phyloP scores from a whole-genome alignment of 2,329 filamentous ascomycete genomes.

The Clarireedia homoeocarpa region DNA sequence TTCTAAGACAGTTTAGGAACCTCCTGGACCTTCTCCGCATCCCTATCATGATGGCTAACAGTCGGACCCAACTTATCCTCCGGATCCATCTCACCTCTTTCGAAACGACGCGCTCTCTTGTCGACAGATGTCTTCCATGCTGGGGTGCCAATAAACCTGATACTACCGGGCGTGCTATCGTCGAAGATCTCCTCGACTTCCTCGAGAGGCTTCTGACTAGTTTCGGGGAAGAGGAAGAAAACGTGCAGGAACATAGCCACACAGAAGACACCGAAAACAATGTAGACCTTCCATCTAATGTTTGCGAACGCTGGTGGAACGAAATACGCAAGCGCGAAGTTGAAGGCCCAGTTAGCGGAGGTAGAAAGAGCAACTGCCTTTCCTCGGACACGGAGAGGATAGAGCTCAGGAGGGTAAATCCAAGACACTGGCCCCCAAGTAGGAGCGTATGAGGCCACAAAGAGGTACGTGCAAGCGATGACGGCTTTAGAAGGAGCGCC shows the following conservation, averaged over 20 bases:
- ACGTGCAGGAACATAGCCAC: constrained; percentile 42
- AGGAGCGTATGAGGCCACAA: constrained; percentile 46
- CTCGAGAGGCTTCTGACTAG: constrained; percentile 46
- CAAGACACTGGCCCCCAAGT: constrained; percentile 45
- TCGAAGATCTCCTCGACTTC: constrained; percentile 43
- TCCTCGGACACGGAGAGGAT: constrained; percentile 40
- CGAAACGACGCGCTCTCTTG: constrained; percentile 15
- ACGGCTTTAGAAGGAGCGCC: constrained; percentile 47
- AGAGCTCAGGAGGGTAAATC: constrained; percentile 44
- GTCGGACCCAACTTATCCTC: constrained; percentile 22
- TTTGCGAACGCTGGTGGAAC: constrained; percentile 38
- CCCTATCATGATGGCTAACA: background rate
- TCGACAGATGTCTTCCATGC: constrained; percentile 27
- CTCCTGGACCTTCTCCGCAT: background rate
- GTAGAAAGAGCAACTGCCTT: constrained; percentile 47
- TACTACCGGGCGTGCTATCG: constrained; percentile 27
- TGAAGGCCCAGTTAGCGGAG: constrained; percentile 43
- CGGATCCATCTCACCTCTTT: constrained; percentile 24
- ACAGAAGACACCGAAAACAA: constrained; percentile 46
- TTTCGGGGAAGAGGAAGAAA: constrained; percentile 50
- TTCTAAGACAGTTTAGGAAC: background rate
- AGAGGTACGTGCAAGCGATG: constrained; percentile 58
- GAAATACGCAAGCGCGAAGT: constrained; percentile 42
- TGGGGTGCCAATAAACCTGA: constrained; percentile 24
- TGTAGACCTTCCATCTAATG: constrained; percentile 44